A percentile compares a stretch with the other conserved stretches of the same genome.
phyloP scores from a whole-genome alignment of 805 yeast species.

The Pichia eremophila region DNA sequence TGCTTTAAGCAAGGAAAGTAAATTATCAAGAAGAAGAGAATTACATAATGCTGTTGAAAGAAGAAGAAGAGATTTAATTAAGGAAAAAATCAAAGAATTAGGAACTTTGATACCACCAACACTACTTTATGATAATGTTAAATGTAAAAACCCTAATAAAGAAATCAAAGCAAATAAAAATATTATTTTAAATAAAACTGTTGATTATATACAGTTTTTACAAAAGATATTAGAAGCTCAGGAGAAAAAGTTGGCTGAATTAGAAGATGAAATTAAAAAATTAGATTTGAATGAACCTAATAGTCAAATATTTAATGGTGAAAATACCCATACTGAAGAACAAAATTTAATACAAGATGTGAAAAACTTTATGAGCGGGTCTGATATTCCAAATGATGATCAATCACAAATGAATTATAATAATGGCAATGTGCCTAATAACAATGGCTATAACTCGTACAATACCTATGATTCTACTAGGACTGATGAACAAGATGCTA shows the following conservation, averaged over 20 bases:
- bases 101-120: conserved; percentile 77
- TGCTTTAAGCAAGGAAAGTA: conserved; percentile 51
- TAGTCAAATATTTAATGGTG: background rate
- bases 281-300: conserved; percentile 4
- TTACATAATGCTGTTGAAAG: conserved; percentile 93
- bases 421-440: no score
- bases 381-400: background rate
- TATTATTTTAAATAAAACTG: conserved; percentile 64
- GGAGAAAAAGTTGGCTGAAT: conserved; percentile 34
- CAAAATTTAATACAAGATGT: background rate
- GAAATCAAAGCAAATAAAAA: conserved; percentile 80
- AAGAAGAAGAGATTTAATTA: conserved; percentile 81
- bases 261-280: conserved; percentile 31
- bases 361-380: no score
- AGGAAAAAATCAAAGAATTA: conserved; percentile 78
- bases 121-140: conserved; percentile 35
- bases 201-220: conserved; percentile 66
- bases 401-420: background rate
- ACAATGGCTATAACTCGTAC: background rate
- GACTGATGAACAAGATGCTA: no score
- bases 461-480: background rate
- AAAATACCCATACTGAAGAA: background rate
- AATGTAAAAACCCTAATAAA: conserved; percentile 27
- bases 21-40: conserved; percentile 69
- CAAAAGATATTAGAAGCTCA: conserved; percentile 52